Conservation (phyloP, 768 basidiomycete genomes). For the Cubamyces lactineus region DNA sequence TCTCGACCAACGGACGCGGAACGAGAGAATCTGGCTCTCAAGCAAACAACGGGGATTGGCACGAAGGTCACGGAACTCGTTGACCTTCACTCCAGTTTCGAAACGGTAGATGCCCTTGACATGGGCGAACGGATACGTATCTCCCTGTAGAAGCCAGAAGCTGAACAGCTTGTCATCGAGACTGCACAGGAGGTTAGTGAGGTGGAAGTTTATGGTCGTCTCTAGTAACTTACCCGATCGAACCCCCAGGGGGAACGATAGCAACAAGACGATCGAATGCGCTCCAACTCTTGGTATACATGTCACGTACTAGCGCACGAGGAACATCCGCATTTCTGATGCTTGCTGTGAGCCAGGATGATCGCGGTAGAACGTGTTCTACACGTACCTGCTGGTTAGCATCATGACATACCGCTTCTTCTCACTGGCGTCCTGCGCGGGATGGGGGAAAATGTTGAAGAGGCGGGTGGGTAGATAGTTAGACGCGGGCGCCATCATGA, state of each 20-base stretch:
- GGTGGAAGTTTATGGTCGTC: background rate
- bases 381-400: conserved; percentile 65
- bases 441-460: conserved; percentile 78
- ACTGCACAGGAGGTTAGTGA: conserved; percentile 40
- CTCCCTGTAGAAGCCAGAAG: conserved; percentile 85
- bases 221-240: conserved; percentile 67
- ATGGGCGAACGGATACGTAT: conserved; percentile 72
- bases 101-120: conserved; percentile 88
- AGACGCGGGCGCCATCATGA: conserved; percentile 72
- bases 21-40: conserved; percentile 79
- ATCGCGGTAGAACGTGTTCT: background rate
- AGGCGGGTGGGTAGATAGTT: conserved; percentile 76
- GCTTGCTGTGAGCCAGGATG: background rate
- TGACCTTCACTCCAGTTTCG: conserved; percentile 86
- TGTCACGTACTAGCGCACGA: conserved; percentile 81
- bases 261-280: conserved; percentile 88
- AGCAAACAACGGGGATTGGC: conserved; percentile 87
- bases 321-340: conserved; percentile 82
- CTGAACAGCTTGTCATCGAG: conserved; percentile 91
- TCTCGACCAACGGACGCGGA: conserved; percentile 81
- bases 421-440: conserved; percentile 75
- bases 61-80: conserved; percentile 85
- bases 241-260: conserved; percentile 89
- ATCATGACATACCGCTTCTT: conserved; percentile 75
- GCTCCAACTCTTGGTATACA: conserved; percentile 94